Conservation (phyloP, 768 basidiomycete species). For the Podaxis sp. region DNA sequence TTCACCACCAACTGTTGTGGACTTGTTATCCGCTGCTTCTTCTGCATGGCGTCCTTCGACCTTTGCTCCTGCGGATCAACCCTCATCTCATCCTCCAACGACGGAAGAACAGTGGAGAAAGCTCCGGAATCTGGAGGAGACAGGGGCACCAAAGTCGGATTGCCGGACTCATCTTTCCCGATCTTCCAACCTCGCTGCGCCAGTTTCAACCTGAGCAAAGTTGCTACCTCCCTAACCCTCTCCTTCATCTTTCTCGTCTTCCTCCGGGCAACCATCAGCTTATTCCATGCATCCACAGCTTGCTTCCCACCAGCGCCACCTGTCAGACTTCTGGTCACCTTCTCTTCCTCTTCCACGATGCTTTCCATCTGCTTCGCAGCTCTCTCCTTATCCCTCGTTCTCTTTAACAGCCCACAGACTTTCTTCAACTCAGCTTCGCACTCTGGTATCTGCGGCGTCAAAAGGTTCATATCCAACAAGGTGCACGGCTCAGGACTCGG, state of each 20-base stretch:
- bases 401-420: conserved; percentile 36
- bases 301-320: not conserved
- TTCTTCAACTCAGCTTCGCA: conserved; percentile 39
- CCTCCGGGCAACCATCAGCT: not conserved
- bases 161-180: conserved; percentile 4
- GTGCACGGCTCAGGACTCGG: conserved; percentile 10
- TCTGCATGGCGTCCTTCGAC: not conserved
- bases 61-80: not conserved
- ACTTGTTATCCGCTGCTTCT: conserved; percentile 2
- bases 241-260: conserved; percentile 7
- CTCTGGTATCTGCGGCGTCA: conserved; percentile 23
- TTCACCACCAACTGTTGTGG: conserved; percentile 7
- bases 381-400: conserved; percentile 19
- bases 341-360: conserved; percentile 26
- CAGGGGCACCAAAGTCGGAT: not conserved
- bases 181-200: conserved; percentile 6
- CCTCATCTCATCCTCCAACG: not conserved
- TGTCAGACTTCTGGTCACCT: conserved; percentile 17
- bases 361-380: conserved; percentile 17
- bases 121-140: not conserved
- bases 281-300: not conserved
- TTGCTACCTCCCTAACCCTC: conserved; percentile 7
- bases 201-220: conserved; percentile 7
- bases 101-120: not conserved
- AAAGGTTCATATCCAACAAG: conserved; percentile 15